These are phyloP conservation scores for Wickerhamomyces pijperi DNA, from an alignment of 805 yeast species.

Conservation along the genomic window DNA sequence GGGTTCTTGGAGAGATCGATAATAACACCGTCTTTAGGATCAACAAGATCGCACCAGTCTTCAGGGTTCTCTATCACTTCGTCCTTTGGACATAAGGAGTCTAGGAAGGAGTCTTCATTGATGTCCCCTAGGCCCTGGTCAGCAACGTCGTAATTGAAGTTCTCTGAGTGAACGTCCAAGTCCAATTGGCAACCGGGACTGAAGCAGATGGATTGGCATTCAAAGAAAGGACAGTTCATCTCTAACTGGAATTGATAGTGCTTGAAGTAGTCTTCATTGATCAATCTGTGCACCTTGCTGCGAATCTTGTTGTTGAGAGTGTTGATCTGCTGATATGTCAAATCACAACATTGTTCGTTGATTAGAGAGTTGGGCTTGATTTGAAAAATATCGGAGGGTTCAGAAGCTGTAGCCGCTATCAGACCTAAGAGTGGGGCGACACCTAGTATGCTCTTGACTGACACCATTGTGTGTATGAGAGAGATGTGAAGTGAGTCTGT, in stretches of 20 bases:
- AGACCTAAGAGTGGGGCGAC: neutral
- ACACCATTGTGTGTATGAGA: neutral
- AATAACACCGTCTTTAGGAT: conserved; percentile 55
- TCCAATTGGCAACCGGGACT: conserved; percentile 20
- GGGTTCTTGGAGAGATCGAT: conserved; percentile 85
- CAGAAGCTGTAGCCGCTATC: neutral
- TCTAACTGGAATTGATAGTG: conserved; percentile 66
- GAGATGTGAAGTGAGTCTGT: no score
- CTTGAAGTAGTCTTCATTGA: conserved; percentile 70
- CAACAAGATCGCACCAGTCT: conserved; percentile 63
- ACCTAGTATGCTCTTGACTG: neutral
- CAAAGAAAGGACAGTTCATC: conserved; percentile 77
- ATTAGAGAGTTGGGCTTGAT: conserved; percentile 10
- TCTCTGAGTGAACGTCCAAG: conserved; percentile 18
- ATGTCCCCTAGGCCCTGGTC: conserved; percentile 35
- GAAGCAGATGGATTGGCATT: conserved; percentile 36
- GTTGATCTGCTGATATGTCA: conserved; percentile 37
- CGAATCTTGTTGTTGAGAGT: conserved; percentile 39
- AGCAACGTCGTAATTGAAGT: conserved; percentile 15
- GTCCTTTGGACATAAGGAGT: conserved; percentile 24
- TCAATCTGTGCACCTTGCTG: conserved; percentile 46
- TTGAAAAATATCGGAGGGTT: conserved; percentile 9
- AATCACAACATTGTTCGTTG: conserved; percentile 23
- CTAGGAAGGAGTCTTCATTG: conserved; percentile 24
- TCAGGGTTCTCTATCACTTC: conserved; percentile 25